These are phyloP conservation scores for Schrenkiella parvula DNA, from an alignment of 345 rosid species.

Conservation along the genomic window DNA sequence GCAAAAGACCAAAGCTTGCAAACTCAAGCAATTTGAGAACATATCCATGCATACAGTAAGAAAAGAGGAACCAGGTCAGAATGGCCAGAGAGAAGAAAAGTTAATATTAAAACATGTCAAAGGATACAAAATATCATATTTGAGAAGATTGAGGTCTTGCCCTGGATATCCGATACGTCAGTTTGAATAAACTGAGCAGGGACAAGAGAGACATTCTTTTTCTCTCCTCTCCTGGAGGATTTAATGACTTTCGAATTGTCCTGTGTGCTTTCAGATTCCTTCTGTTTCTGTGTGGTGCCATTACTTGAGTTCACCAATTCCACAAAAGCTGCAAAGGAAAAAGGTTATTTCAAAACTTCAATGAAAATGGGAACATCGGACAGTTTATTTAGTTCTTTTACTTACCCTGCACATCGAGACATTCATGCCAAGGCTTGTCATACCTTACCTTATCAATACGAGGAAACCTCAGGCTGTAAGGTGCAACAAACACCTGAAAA, in stretches of 20 bases:
- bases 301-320: conserved; percentile 85
- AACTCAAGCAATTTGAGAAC: conserved; percentile 1
- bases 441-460: conserved; percentile 92
- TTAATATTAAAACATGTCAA: background rate
- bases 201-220: conserved; percentile 53
- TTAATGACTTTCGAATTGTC: conserved; percentile 38
- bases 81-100: background rate
- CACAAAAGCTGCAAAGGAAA: conserved; percentile 60
- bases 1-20: background rate
- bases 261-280: conserved; percentile 43
- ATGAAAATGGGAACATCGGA: background rate
- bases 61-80: background rate
- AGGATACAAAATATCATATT: conserved; percentile 95
- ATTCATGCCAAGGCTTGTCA: conserved; percentile 98
- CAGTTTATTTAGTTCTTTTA: background rate
- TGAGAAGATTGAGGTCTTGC: conserved; percentile 72
- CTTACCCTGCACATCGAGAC: conserved; percentile 93
- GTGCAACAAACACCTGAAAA: conserved; percentile 86
- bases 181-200: conserved; percentile 81
- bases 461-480: conserved; percentile 93
- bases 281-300: conserved; percentile 76
- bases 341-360: background rate
- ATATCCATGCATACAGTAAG: background rate
- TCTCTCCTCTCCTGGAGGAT: conserved; percentile 54
- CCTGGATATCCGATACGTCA: conserved; percentile 75